A percentile compares a stretch with the other conserved stretches of the same genome.
Conservation (phyloP, 2,329 filamentous ascomycete genomes). For the Nannizziopsis arthrosporioides region DNA sequence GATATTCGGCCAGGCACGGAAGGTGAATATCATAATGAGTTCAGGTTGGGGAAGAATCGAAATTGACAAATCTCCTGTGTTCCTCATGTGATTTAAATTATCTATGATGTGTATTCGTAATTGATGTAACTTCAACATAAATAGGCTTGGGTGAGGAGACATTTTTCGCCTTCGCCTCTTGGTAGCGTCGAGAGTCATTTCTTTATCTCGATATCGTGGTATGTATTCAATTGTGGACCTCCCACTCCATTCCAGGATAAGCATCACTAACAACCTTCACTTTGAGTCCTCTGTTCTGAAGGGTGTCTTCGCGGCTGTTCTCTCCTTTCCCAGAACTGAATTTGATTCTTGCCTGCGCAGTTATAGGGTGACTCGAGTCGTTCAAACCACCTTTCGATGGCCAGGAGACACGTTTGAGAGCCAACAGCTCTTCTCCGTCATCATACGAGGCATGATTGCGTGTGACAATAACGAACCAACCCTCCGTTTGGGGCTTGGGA, state of each 20-base stretch:
- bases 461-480: slow-evolving; percentile 75
- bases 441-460: slow-evolving; percentile 34
- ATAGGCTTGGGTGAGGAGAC: too few species aligned
- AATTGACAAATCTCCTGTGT: too few species aligned
- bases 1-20: too few species aligned
- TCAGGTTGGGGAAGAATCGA: too few species aligned
- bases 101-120: too few species aligned
- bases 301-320: background rate
- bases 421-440: slow-evolving; percentile 63
- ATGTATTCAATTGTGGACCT: slow-evolving; percentile 24
- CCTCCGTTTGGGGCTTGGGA: slow-evolving; percentile 88
- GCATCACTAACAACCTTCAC: slow-evolving; percentile 73
- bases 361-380: background rate
- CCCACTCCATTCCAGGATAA: slow-evolving; percentile 66
- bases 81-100: too few species aligned
- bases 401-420: slow-evolving; percentile 80
- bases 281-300: slow-evolving; percentile 31
- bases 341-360: slow-evolving; percentile 14
- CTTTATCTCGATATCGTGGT: background rate
- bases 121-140: too few species aligned
- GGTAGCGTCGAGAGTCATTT: too few species aligned
- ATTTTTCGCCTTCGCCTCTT: too few species aligned
- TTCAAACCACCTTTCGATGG: slow-evolving; percentile 21
- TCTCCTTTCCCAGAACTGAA: slow-evolving; percentile 9
- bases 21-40: too few species aligned